Percentiles rank a stretch among this genome's conserved stretches.
phyloP scores from a whole-genome alignment of 345 rosid species.

The Cardiospermum halicacabum region DNA sequence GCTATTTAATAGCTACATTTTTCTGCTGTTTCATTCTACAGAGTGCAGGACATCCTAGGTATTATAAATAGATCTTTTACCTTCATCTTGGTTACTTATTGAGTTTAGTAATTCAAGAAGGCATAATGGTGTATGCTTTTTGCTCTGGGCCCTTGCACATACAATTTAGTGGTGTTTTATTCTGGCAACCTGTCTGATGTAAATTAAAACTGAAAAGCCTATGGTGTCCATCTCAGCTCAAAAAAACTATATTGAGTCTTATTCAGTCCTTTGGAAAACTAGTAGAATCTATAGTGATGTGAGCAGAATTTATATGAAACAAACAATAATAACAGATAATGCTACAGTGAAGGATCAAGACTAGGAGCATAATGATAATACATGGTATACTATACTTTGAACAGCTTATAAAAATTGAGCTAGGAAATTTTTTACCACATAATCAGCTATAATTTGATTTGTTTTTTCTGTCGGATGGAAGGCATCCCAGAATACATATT shows the following conservation, averaged over 20 bases:
- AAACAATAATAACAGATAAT: background rate
- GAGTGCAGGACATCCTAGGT: background rate
- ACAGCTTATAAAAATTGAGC: conserved; percentile 29
- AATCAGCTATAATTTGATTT: conserved; percentile 31
- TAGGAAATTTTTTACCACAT: conserved; percentile 33
- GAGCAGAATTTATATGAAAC: background rate
- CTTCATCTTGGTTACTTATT: background rate
- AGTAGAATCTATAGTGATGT: background rate
- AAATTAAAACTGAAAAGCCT: background rate
- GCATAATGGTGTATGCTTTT: background rate
- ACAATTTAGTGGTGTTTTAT: background rate
- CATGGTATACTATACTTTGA: background rate
- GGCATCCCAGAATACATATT: conserved; percentile 63
- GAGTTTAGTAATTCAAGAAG: background rate
- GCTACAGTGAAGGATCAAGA: background rate
- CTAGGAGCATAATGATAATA: background rate
- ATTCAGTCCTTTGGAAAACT: background rate
- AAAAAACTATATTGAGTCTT: background rate
- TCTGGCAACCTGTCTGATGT: conserved; percentile 1
- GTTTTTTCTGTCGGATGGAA: conserved; percentile 73
- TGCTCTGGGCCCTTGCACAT: background rate
- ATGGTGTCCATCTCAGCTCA: background rate
- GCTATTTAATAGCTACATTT: background rate
- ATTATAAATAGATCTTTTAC: background rate
- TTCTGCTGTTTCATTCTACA: background rate